Conservation (phyloP, 805 yeast species). For the Wickerhamiella sergipiensis region DNA sequence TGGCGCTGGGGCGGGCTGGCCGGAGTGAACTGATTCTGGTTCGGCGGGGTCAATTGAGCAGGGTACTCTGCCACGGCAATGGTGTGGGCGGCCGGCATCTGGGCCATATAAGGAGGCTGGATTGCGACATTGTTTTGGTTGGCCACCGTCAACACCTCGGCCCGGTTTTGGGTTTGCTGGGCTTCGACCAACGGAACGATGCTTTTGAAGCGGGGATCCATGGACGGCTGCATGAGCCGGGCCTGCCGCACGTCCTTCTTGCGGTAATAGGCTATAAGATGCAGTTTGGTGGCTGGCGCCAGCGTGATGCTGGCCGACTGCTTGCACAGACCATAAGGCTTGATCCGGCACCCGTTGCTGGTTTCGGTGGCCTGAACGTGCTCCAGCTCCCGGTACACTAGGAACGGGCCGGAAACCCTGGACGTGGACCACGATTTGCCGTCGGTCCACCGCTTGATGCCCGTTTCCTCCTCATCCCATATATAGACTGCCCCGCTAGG, state of each 20-base stretch:
- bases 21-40: neutral
- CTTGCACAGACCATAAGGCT: slow-evolving; percentile 44
- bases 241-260: slow-evolving; percentile 20
- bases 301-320: slow-evolving; percentile 50
- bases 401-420: slow-evolving; percentile 49
- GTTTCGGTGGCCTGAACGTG: slow-evolving; percentile 11
- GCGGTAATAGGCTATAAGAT: slow-evolving; percentile 43
- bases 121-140: neutral
- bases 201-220: slow-evolving; percentile 28
- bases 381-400: slow-evolving; percentile 52
- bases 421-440: slow-evolving; percentile 64
- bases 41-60: neutral
- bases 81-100: neutral
- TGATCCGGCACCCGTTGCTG: slow-evolving; percentile 28
- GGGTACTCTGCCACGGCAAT: neutral
- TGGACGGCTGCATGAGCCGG: slow-evolving; percentile 30
- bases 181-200: neutral
- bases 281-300: slow-evolving; percentile 39
- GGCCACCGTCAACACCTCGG: neutral
- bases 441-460: slow-evolving; percentile 69
- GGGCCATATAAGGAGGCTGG: neutral
- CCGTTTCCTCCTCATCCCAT: slow-evolving; percentile 61
- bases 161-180: neutral
- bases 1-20: neutral
- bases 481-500: slow-evolving; percentile 48